A percentile compares a stretch with the other conserved stretches of the same genome.
These are phyloP conservation scores for Soucietia sequanensis DNA, from an alignment of 805 yeast species.

Conservation along the genomic window DNA sequence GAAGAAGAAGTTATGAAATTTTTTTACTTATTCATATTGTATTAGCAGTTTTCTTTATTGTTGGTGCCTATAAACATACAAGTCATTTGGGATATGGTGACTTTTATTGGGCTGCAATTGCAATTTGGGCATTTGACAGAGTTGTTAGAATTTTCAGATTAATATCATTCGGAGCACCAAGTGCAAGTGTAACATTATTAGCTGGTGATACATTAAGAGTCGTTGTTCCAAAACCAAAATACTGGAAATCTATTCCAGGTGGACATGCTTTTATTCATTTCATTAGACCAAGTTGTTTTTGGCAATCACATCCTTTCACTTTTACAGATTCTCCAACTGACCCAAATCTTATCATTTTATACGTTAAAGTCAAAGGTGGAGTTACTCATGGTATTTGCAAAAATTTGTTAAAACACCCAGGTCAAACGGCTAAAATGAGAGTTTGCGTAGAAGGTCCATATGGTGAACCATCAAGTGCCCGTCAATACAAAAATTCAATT, in stretches of 20 bases:
- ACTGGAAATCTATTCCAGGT: slow-evolving; percentile 27
- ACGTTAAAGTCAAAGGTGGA: slow-evolving; percentile 32
- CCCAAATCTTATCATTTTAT: background rate
- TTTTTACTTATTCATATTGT: slow-evolving; percentile 33
- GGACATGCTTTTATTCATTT: slow-evolving; percentile 42
- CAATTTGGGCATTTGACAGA: slow-evolving; percentile 40
- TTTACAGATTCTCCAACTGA: slow-evolving; percentile 1
- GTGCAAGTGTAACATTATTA: slow-evolving; percentile 33
- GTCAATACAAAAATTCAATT: slow-evolving; percentile 8
- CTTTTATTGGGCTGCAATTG: slow-evolving; percentile 28
- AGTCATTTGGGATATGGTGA: slow-evolving; percentile 20
- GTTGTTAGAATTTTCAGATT: slow-evolving; percentile 28
- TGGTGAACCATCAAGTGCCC: slow-evolving; percentile 27
- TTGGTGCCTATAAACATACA: slow-evolving; percentile 57
- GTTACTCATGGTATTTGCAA: slow-evolving; percentile 35
- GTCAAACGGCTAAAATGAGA: slow-evolving; percentile 25
- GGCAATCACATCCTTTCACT: slow-evolving; percentile 39
- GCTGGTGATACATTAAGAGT: slow-evolving; percentile 36
- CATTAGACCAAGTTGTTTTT: slow-evolving; percentile 27
- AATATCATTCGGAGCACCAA: slow-evolving; percentile 29
- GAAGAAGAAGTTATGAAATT: slow-evolving; percentile 56
- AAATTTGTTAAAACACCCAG: slow-evolving; percentile 30
- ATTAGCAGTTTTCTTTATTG: slow-evolving; percentile 43
- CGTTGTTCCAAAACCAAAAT: slow-evolving; percentile 32
- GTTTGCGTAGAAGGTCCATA: slow-evolving; percentile 41